phyloP scores from a whole-genome alignment of 805 yeast species.

The Wickerhamiella sorbophila region DNA sequence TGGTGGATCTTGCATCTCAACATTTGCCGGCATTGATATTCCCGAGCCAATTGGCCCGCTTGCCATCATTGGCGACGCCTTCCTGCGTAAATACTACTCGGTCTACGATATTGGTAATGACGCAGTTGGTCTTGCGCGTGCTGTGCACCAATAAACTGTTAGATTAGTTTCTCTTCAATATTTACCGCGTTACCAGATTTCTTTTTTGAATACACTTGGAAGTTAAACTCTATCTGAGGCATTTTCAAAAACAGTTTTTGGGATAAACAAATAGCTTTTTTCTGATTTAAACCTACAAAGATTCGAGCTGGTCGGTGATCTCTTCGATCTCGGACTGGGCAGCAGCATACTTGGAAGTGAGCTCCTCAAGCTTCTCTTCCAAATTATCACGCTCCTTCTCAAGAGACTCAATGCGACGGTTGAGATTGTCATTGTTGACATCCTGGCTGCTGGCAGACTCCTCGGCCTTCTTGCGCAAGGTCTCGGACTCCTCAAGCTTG shows the following conservation, averaged over 20 bases:
- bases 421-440: constrained; percentile 89
- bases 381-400: constrained; percentile 84
- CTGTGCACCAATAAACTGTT: constrained; percentile 34
- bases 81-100: constrained; percentile 89
- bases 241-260: too few relatives aligned
- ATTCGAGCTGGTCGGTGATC: constrained; percentile 90
- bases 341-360: constrained; percentile 62
- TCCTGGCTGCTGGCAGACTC: constrained; percentile 91
- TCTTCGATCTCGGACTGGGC: constrained; percentile 93
- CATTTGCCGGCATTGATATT: constrained; percentile 93
- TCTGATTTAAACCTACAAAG: constrained; percentile 24
- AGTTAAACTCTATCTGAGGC: too few relatives aligned
- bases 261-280: too few relatives aligned
- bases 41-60: constrained; percentile 94
- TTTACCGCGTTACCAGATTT: too few relatives aligned
- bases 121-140: constrained; percentile 87
- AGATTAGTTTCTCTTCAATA: too few relatives aligned
- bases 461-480: constrained; percentile 82
- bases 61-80: constrained; percentile 94
- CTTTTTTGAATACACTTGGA: too few relatives aligned
- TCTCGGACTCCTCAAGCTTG: constrained; percentile 80
- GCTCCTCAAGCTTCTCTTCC: constrained; percentile 83
- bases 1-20: constrained; percentile 90
- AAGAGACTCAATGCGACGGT: constrained; percentile 81
- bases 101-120: constrained; percentile 80